A percentile compares a stretch with the other conserved stretches of the same genome.
phyloP scores from a whole-genome alignment of 2,329 filamentous ascomycete genomes.

The Herpotrichia juniperi region DNA sequence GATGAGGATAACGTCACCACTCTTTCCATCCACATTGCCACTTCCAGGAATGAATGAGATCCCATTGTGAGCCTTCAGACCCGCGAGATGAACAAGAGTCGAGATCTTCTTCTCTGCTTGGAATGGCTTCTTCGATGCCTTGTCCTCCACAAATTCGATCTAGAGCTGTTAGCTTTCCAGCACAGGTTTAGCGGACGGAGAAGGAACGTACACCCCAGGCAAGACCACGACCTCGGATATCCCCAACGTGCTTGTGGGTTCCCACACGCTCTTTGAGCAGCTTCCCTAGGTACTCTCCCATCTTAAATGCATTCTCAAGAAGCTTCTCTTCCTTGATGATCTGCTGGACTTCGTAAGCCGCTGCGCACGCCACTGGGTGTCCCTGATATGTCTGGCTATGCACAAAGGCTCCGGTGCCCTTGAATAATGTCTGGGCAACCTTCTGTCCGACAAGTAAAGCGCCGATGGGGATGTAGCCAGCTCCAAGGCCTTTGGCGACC shows the following conservation, averaged over 20 bases:
- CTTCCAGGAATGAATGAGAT: slow-evolving; percentile 69
- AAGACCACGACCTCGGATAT: slow-evolving; percentile 66
- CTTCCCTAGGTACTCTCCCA: slow-evolving; percentile 59
- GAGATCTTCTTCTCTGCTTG: slow-evolving; percentile 52
- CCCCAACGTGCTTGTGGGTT: slow-evolving; percentile 59
- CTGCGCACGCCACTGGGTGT: slow-evolving; percentile 64
- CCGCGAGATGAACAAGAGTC: slow-evolving; percentile 63
- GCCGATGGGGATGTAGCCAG: slow-evolving; percentile 67
- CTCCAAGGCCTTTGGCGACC: slow-evolving; percentile 70
- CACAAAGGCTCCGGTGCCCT: slow-evolving; percentile 56
- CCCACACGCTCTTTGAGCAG: slow-evolving; percentile 53
- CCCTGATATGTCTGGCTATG: slow-evolving; percentile 71
- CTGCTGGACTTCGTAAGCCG: slow-evolving; percentile 67
- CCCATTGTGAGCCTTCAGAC: slow-evolving; percentile 50
- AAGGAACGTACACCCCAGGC: slow-evolving; percentile 60
- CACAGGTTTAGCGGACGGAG: slow-evolving; percentile 1
- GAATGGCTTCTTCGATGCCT: slow-evolving; percentile 61
- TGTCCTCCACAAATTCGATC: slow-evolving; percentile 66
- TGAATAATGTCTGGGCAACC: slow-evolving; percentile 58
- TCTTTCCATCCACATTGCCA: slow-evolving; percentile 64
- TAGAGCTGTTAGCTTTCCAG: slow-evolving; percentile 29
- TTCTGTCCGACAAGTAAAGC: slow-evolving; percentile 61
- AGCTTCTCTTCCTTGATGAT: slow-evolving; percentile 65
- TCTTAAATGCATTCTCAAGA: slow-evolving; percentile 61
- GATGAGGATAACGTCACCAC: slow-evolving; percentile 73